Evolutionary conservation across 139 green algal genomes (phyloP).

Genomic region (Ettlia oleoabundans): DNA sequence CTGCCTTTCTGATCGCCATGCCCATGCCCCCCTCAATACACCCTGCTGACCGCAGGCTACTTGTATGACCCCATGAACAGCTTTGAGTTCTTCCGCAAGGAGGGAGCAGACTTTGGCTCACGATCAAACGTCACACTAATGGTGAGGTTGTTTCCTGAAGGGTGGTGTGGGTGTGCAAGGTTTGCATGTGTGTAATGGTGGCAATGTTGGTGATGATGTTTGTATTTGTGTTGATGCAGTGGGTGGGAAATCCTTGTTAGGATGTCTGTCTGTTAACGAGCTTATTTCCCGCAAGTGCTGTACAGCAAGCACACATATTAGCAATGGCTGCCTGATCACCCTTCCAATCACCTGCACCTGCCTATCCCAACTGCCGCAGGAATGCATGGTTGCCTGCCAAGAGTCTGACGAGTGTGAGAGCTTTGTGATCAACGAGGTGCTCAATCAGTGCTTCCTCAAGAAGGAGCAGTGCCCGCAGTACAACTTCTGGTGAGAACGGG

Average conservation of each 20-base stretch:
- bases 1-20: not conserved
- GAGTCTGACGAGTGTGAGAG: conserved; percentile 16
- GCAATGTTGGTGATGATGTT: not conserved
- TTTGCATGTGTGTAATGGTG: not conserved
- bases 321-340: too few relatives aligned
- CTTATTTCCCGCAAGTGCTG: too few relatives aligned
- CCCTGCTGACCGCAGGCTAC: conserved; percentile 25
- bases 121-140: conserved; percentile 45
- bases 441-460: conserved; percentile 57
- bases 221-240: not conserved
- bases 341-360: conserved; percentile 3
- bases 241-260: not conserved
- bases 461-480: conserved; percentile 36
- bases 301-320: too few relatives aligned
- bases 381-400: conserved; percentile 53
- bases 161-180: not conserved
- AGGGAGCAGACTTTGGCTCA: conserved; percentile 36
- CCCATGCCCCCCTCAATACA: not conserved
- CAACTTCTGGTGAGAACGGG: conserved; percentile 25
- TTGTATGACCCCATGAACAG: conserved; percentile 59
- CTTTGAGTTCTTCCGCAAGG: conserved; percentile 34
- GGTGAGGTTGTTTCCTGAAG: conserved; percentile 2
- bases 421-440: conserved; percentile 52
- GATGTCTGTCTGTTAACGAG: too few relatives aligned
- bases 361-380: too few relatives aligned